Percentiles rank a stretch among this genome's conserved stretches.
Evolutionary conservation across 2,329 filamentous ascomycete species (phyloP).

Genomic region (Dothidotthia symphoricarpi): DNA sequence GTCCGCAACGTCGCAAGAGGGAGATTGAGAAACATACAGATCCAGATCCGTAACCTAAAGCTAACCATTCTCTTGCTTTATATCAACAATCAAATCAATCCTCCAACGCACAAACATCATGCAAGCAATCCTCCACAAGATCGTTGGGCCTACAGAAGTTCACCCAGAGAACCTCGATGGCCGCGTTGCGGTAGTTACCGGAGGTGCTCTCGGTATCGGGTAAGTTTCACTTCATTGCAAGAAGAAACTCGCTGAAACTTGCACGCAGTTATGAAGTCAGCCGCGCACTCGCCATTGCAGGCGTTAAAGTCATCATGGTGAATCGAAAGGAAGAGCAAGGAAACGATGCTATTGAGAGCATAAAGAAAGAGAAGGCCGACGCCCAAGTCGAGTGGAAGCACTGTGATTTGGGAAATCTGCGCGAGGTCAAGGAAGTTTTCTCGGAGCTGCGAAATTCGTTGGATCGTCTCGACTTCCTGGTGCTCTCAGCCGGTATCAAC

Average conservation of each 20-base stretch:
- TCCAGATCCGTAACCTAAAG: too few species aligned
- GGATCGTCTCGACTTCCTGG: slow-evolving; percentile 45
- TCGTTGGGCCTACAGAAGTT: slow-evolving; percentile 41
- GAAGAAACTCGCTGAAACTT: too few species aligned
- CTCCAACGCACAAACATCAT: slow-evolving; percentile 32
- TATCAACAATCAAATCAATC: too few species aligned
- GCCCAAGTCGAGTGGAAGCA: slow-evolving; percentile 43
- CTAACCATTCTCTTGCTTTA: too few species aligned
- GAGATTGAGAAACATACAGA: too few species aligned
- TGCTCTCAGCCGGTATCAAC: slow-evolving; percentile 48
- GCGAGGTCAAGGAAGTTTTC: slow-evolving; percentile 43
- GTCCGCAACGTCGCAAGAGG: too few species aligned
- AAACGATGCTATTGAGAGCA: slow-evolving; percentile 34
- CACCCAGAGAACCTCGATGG: slow-evolving; percentile 34
- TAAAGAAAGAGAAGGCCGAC: slow-evolving; percentile 28
- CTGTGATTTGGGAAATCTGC: slow-evolving; percentile 46
- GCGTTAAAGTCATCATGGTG: slow-evolving; percentile 26
- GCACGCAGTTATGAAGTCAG: slow-evolving; percentile 13
- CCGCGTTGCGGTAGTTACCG: slow-evolving; percentile 42
- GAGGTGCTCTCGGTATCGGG: slow-evolving; percentile 44
- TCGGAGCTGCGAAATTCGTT: slow-evolving; percentile 36
- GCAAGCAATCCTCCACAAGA: slow-evolving; percentile 43
- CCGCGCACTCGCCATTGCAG: slow-evolving; percentile 14
- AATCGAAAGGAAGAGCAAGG: slow-evolving; percentile 44
- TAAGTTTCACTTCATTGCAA: slow-evolving; percentile 3